Evolutionary conservation across 768 basidiomycete genomes (phyloP).

Genomic region (Zangia roseola): DNA sequence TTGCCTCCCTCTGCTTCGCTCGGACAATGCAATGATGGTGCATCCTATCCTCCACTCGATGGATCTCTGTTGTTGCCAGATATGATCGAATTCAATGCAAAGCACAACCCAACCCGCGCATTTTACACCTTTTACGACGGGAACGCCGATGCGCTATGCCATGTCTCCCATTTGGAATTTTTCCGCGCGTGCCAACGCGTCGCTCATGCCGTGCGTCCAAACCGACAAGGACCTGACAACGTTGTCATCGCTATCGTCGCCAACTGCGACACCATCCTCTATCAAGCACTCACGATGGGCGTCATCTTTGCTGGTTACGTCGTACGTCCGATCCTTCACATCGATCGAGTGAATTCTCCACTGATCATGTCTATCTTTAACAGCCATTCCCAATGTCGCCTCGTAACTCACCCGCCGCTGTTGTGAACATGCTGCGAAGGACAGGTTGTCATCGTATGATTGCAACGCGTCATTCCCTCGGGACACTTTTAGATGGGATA

Average conservation of each 20-base stretch:
- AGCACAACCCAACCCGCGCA: constrained; percentile 32
- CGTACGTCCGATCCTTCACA: not conserved
- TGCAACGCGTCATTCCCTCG: constrained; percentile 32
- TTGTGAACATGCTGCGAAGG: constrained; percentile 35
- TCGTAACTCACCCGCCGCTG: constrained; percentile 35
- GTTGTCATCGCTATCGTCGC: constrained; percentile 39
- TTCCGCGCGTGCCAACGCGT: constrained; percentile 43
- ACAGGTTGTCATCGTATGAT: constrained; percentile 40
- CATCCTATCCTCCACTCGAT: constrained; percentile 29
- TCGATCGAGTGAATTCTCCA: not conserved
- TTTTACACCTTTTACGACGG: constrained; percentile 33
- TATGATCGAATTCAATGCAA: constrained; percentile 25
- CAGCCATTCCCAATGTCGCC: constrained; percentile 39
- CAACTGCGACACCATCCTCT: constrained; percentile 40
- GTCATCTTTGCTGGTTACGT: constrained; percentile 16
- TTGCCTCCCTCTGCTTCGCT: not conserved
- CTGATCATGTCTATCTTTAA: not conserved
- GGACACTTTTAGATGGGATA: constrained; percentile 31
- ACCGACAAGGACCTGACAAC: constrained; percentile 30
- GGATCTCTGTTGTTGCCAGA: constrained; percentile 29
- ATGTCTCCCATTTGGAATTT: constrained; percentile 43
- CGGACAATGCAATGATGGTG: not conserved
- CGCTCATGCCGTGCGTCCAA: constrained; percentile 39
- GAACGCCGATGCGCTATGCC: constrained; percentile 13
- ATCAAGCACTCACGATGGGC: constrained; percentile 42